These are phyloP conservation scores for Plasmodium gallinaceum DNA, from an alignment of 169 alveolate genomes.

Conservation along the genomic window DNA sequence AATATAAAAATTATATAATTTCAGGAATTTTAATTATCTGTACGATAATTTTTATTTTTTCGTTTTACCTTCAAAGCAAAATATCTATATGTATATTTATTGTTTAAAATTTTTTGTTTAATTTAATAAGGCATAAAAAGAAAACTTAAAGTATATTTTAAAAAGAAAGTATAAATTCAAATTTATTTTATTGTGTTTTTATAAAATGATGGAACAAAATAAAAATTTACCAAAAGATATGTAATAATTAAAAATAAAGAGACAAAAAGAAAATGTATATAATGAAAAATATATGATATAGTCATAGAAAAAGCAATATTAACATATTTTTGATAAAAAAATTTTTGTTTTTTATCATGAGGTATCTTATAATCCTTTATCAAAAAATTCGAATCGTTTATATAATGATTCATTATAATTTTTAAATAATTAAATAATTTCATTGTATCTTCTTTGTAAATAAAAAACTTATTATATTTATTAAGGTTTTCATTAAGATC, in stretches of 20 bases:
- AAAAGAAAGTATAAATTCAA: too few species aligned
- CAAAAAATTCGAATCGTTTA: conserved; percentile 39
- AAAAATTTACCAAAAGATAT: conserved; percentile 41
- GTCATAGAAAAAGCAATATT: conserved; percentile 58
- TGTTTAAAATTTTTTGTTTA: too few species aligned
- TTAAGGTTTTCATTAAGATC: conserved; percentile 28
- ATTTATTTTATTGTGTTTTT: conserved; percentile 11
- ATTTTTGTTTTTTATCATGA: conserved; percentile 53
- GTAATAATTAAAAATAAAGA: conserved; percentile 16
- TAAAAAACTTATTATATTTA: conserved; percentile 54
- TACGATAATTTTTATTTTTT: too few species aligned
- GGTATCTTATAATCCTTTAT: conserved; percentile 53
- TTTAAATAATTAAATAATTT: conserved; percentile 54
- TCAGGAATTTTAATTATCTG: too few species aligned
- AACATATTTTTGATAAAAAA: conserved; percentile 41
- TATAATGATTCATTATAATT: conserved; percentile 17
- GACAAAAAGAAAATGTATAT: conserved; percentile 43
- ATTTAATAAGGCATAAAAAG: too few species aligned
- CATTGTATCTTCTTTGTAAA: conserved; percentile 43
- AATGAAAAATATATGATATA: conserved; percentile 55
- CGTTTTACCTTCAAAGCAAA: too few species aligned
- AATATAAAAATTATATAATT: too few species aligned
- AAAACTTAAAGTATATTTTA: too few species aligned
- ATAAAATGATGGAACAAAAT: conserved; percentile 27
- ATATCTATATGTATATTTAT: too few species aligned